phyloP scores from a whole-genome alignment of 768 basidiomycete species.

The Pleurotus sapidus region DNA sequence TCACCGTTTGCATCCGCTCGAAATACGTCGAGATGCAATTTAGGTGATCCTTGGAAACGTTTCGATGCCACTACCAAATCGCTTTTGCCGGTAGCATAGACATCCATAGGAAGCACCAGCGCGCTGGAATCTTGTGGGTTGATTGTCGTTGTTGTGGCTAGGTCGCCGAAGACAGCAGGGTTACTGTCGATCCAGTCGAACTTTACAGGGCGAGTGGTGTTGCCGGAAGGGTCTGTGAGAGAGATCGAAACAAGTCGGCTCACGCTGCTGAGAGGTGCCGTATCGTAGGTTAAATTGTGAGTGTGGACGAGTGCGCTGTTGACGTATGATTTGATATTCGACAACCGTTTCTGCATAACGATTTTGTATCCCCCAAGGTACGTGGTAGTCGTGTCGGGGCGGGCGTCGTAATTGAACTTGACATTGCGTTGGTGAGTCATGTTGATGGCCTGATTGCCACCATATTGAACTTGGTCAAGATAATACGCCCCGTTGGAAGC shows the following conservation, averaged over 20 bases:
- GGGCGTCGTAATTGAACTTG: background rate
- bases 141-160: background rate
- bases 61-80: background rate
- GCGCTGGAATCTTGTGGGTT: background rate
- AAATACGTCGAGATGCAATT: conserved; percentile 8
- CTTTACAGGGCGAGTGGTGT: background rate
- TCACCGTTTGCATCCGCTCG: background rate
- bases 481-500: background rate
- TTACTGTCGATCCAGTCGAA: conserved; percentile 11
- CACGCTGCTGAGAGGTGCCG: background rate
- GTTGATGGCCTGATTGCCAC: background rate
- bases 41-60: background rate
- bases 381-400: background rate
- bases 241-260: background rate
- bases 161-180: conserved; percentile 4
- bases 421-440: background rate
- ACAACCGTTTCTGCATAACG: background rate
- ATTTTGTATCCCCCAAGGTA: background rate
- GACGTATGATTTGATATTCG: background rate
- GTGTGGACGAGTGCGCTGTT: background rate
- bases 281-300: background rate
- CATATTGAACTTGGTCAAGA: background rate
- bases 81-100: background rate
- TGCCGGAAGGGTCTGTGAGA: conserved; percentile 7
- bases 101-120: background rate